Evolutionary conservation across 495 filamentous ascomycete species (phyloP), one percentile per base, ranked within the genome.

Genomic region (Penicillium angulare): DNA sequence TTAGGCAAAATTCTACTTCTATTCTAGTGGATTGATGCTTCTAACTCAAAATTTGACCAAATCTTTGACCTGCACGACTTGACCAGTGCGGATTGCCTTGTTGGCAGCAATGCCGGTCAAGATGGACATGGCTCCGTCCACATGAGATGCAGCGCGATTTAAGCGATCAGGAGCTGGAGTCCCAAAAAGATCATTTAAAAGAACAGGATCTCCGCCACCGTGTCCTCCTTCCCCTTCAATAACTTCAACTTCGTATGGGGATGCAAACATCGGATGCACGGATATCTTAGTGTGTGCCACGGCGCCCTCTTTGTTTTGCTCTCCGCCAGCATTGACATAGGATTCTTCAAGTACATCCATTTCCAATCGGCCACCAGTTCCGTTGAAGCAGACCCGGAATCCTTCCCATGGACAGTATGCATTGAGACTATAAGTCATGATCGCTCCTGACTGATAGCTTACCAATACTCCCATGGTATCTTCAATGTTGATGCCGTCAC

Each of bases 401-500:
- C 67, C 67, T 7, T 69, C 66, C 66, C 66, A 67, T 0, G 66
- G 66, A 2, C 62, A 64, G 42, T 69, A 69, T 5, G 66, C 62
- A 1, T 60, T 61, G 3, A 67, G 52, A 15, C 53, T 61, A 34
- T 68, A 70, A 8, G 64, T 68, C 53, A 70, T 33, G 12, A 70
- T 60, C 3, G 67, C 62, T 5, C 60, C 56, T 2, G 59, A 59
- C 15, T 56, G 54, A 52, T 84, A 84, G 56, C 74, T 66, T 43
- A 84, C 78, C 48, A 83, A 64, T 43, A 83, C 60, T 31, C 75
- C 78, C 79, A 82, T 81, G 4, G 78, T 82, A 51, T 82, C 79
- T 59, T 84, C 79, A 51, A 82, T 82, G 52, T 68, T 80, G 45
- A 84, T 80, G 5, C 79, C 80, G 45, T 84, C 80, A 0, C 78